A percentile compares a stretch with the other conserved stretches of the same genome.
phyloP scores from a whole-genome alignment of 2,329 filamentous ascomycete species.

The Elsinoe arachidis region DNA sequence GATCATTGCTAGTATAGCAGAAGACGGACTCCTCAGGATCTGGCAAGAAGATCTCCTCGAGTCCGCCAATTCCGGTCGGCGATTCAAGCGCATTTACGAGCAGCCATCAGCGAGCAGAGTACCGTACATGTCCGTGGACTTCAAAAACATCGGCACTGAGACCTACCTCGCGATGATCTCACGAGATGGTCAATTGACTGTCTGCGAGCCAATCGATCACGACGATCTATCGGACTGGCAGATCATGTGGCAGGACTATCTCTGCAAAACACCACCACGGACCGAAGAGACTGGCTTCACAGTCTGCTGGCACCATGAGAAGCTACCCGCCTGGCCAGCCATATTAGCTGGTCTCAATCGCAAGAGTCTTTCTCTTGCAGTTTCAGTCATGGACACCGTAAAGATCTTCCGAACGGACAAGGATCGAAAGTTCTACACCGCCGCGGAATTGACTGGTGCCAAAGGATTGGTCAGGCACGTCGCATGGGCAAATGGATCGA shows the following conservation, averaged over 20 bases:
- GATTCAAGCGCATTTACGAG: constrained; percentile 65
- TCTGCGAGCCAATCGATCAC: constrained; percentile 79
- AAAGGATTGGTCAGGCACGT: constrained; percentile 74
- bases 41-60: constrained; percentile 88
- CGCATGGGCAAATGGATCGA: constrained; percentile 86
- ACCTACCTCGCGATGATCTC: constrained; percentile 81
- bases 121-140: constrained; percentile 68
- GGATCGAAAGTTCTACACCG: constrained; percentile 74
- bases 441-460: constrained; percentile 66
- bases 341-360: constrained; percentile 71
- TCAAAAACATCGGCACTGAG: constrained; percentile 76
- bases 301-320: constrained; percentile 81
- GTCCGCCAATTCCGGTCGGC: constrained; percentile 61
- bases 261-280: constrained; percentile 60
- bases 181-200: constrained; percentile 66
- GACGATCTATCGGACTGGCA: constrained; percentile 72
- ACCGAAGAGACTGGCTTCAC: constrained; percentile 83
- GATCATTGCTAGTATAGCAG: constrained; percentile 76
- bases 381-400: constrained; percentile 76
- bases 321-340: constrained; percentile 67
- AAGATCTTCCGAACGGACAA: constrained; percentile 72
- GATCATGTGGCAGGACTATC: constrained; percentile 64
- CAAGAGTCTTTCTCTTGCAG: constrained; percentile 71
- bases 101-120: constrained; percentile 58
- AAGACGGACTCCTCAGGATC: constrained; percentile 81